phyloP scores from a whole-genome alignment of 1,284 basidiomycete species.

The Trichosporon sp. region DNA sequence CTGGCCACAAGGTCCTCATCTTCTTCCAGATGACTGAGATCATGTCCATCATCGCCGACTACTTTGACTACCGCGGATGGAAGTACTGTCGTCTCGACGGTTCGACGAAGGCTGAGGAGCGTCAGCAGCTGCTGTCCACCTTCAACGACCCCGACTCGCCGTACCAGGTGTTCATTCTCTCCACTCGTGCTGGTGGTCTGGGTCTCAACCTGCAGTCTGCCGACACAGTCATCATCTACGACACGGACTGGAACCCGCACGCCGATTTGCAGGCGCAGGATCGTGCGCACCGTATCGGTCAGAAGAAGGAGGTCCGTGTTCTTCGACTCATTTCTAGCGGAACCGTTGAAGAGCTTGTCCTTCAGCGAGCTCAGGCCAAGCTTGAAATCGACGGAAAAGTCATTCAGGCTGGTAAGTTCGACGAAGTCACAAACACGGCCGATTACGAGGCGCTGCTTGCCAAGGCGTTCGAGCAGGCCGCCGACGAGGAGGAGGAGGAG shows the following conservation, averaged over 20 bases:
- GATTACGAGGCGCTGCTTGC: slow-evolving; percentile 94
- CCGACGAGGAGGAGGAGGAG: slow-evolving; percentile 87
- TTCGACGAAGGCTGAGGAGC: slow-evolving; percentile 96
- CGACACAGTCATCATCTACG: slow-evolving; percentile 90
- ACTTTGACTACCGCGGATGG: slow-evolving; percentile 82
- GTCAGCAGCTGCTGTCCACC: slow-evolving; percentile 77
- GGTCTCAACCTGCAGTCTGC: slow-evolving; percentile 97
- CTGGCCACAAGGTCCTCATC: slow-evolving; percentile 83
- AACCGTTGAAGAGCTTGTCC: slow-evolving; percentile 96
- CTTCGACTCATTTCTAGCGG: slow-evolving; percentile 95
- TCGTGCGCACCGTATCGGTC: slow-evolving; percentile 96
- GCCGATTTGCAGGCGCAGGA: slow-evolving; percentile 83
- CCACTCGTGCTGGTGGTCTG: slow-evolving; percentile 93
- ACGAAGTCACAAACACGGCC: slow-evolving; percentile 96
- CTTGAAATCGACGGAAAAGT: slow-evolving; percentile 99
- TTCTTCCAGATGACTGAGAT: slow-evolving; percentile 99
- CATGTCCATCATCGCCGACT: slow-evolving; percentile 99
- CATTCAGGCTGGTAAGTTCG: slow-evolving; percentile 97
- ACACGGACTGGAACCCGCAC: slow-evolving; percentile 84
- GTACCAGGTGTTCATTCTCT: slow-evolving; percentile 90
- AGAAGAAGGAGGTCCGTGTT: slow-evolving; percentile 96
- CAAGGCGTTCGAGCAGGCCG: slow-evolving; percentile 52
- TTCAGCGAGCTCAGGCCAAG: slow-evolving; percentile 89
- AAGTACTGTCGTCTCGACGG: slow-evolving; percentile 94
- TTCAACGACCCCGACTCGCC: slow-evolving; percentile 92